Base-by-base conservation (phyloP, 495 filamentous ascomycete species). In the Penicillium lividum region DNA sequence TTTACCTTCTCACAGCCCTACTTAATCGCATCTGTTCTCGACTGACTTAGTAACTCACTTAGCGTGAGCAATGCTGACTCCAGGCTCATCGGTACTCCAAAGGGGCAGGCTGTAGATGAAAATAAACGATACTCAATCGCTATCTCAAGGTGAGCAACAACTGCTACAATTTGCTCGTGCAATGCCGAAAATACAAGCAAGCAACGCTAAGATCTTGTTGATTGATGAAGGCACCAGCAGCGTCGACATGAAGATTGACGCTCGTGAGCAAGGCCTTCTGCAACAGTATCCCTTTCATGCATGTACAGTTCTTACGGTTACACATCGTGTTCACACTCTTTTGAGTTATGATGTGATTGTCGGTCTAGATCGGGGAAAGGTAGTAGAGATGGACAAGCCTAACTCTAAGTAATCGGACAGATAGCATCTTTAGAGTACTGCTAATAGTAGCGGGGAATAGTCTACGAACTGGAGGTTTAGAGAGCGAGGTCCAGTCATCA, bases 1-100 rank as follows among this genome's bases (percentile, higher is more conserved):
- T 53, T 53, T 29, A 53, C 33, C 16, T 53, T 53, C 22, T 4
- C 51, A 7, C 51, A 53, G 25, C 51, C 51, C 16, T 53, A 43
- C 36, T 27, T 53, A 22, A 53, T 53, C 36, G 16, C 51, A 5
- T 40, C 33, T 15, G n/a, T 53, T 25, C 34, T 53, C 16, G 29
- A 15, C 18, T 43, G 34, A 18, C 47, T 49, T 49, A 28, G 31
- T 49, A 15, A 49, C 13, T 31, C 25, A 29, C 15, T 15, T 49
- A 5, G 27, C 27, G 47, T n/a, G 13, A 31, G 27, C 7, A 49
- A 30, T 15, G 10, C 5, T n/a, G 47, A 28, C 15, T 49, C 31
- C 28, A 28, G 47, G 2, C 47, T 49, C 27, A 49, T 49, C 47
- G 47, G 47, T 1, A 28, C 25, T 49, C n/a, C n/a, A n/a, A n/a